Conservation (phyloP, 345 rosid genomes). For the Eucalyptus guilfoylei region DNA sequence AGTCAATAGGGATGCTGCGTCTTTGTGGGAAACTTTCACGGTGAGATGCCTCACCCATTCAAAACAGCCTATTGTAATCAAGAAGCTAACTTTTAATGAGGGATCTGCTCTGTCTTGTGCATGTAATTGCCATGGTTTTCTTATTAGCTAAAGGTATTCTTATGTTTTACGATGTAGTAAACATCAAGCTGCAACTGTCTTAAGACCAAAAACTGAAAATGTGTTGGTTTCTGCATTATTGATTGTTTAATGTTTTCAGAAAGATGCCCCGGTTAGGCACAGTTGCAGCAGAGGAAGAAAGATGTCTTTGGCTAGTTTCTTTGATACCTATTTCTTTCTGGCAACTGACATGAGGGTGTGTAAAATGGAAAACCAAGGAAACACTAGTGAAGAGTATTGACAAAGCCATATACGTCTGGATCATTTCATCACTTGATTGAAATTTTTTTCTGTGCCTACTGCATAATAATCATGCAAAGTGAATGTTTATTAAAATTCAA, state of each 20-base stretch:
- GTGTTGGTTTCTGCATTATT: background rate
- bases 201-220: background rate
- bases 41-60: constrained; percentile 16
- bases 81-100: background rate
- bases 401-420: background rate
- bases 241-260: background rate
- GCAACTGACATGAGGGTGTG: background rate
- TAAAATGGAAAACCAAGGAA: background rate
- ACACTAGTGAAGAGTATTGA: background rate
- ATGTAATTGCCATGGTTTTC: background rate
- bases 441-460: background rate
- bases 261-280: background rate
- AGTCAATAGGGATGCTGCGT: constrained; percentile 38
- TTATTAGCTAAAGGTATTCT: background rate
- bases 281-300: background rate
- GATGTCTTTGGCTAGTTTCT: background rate
- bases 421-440: background rate
- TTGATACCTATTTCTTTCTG: background rate
- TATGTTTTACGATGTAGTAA: background rate
- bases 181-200: background rate
- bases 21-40: constrained; percentile 64
- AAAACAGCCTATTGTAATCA: background rate
- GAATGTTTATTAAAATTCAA: background rate
- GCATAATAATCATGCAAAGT: background rate
- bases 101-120: background rate